Percentiles rank a stretch among this genome's conserved stretches.
These are phyloP conservation scores for Debaryomyces subglobosus DNA, from an alignment of 1,139 yeast genomes.

Conservation along the genomic window DNA sequence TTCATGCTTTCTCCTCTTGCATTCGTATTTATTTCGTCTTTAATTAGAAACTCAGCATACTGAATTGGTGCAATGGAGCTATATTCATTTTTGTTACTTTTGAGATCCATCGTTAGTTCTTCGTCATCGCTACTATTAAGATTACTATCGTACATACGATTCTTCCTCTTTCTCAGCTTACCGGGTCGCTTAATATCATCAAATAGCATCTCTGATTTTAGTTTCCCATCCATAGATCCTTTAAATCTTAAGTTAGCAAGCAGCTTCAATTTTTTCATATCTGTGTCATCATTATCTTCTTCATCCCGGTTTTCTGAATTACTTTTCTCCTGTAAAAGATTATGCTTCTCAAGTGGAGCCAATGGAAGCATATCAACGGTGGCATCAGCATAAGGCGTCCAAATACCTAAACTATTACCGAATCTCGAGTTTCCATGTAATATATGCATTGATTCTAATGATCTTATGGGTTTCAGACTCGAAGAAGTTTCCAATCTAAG, in stretches of 20 bases:
- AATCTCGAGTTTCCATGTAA: constrained; percentile 64
- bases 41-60: constrained; percentile 46
- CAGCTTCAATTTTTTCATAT: constrained; percentile 26
- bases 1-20: constrained; percentile 8
- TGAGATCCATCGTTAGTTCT: constrained; percentile 23
- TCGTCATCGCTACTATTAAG: constrained; percentile 17
- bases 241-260: constrained; percentile 60
- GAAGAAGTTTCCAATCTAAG: constrained; percentile 27
- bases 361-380: constrained; percentile 65
- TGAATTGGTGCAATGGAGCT: constrained; percentile 60
- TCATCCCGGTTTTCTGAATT: constrained; percentile 13
- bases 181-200: constrained; percentile 30
- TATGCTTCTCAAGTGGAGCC: constrained; percentile 40
- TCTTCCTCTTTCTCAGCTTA: constrained; percentile 12
- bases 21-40: constrained; percentile 23
- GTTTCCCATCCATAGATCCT: constrained; percentile 45
- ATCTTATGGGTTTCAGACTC: constrained; percentile 52
- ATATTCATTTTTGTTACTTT: constrained; percentile 34
- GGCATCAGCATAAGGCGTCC: constrained; percentile 73
- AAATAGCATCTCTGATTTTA: constrained; percentile 36
- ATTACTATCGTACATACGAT: constrained; percentile 12
- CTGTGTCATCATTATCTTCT: constrained; percentile 11
- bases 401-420: constrained; percentile 61
- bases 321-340: constrained; percentile 14
- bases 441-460: constrained; percentile 56